Evolutionary conservation across 352 stramenopile genomes (phyloP).

Genomic region (Phytophthora meadii): DNA sequence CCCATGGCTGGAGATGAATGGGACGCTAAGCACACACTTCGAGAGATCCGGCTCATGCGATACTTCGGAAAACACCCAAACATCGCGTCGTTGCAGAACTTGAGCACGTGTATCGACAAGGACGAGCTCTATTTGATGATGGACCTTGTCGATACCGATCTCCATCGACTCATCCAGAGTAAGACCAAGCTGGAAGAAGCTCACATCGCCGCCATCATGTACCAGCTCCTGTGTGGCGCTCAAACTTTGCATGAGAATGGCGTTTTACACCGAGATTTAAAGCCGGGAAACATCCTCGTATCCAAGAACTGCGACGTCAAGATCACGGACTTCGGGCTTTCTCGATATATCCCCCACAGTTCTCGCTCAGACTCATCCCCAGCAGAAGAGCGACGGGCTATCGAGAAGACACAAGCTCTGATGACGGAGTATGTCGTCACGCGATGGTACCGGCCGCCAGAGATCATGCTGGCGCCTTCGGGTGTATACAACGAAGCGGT

Average conservation of each 20-base stretch:
- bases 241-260: constrained; percentile 92
- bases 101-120: constrained; percentile 86
- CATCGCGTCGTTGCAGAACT: constrained; percentile 80
- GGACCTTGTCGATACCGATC: constrained; percentile 94
- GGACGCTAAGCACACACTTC: constrained; percentile 92
- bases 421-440: constrained; percentile 91
- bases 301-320: constrained; percentile 88
- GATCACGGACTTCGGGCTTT: constrained; percentile 87
- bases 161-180: constrained; percentile 91
- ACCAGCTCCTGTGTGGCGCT: constrained; percentile 91
- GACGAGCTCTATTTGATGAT: constrained; percentile 97
- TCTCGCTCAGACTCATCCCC: constrained; percentile 21
- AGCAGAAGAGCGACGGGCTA: constrained; percentile 22
- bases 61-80: constrained; percentile 92
- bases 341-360: constrained; percentile 68
- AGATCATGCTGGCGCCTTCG: constrained; percentile 88
- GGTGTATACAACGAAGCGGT: constrained; percentile 79
- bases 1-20: constrained; percentile 91
- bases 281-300: constrained; percentile 87
- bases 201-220: constrained; percentile 93
- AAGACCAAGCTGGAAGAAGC: constrained; percentile 87
- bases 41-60: constrained; percentile 92
- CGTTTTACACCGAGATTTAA: constrained; percentile 86
- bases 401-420: constrained; percentile 65
- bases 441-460: constrained; percentile 82